Base-by-base conservation (phyloP, 2,329 filamentous ascomycete genomes). In the Colletotrichum tropicale region DNA sequence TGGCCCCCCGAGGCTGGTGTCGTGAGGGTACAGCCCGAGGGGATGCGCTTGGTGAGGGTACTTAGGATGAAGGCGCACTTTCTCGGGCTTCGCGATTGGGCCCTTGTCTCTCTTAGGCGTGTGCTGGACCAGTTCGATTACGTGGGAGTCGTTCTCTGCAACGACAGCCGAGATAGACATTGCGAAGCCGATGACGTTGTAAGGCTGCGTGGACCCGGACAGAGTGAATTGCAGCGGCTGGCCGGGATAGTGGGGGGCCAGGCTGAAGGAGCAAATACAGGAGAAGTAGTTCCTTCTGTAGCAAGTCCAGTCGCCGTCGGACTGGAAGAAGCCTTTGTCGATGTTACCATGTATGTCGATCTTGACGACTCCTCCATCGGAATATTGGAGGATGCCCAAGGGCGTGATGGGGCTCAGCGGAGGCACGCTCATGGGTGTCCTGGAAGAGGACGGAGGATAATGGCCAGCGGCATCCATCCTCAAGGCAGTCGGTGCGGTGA, bases 221-320 rank as follows among this genome's bases (percentile, higher is more conserved):
- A 88, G 82, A 81, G 88, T 88, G 86, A 93, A 85, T 48, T 90
- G 87, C 75, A 91, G 86, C 2, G 84, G 80, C n/a, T 85, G 81
- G n/a, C 83, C 85, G 2, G 86, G 84, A 68, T 85, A 86, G 74
- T 87, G 85, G 3, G 94, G 94, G 55, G 89, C 88, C 28, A 98
- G 86, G 15, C 90, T 90, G 84, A 93, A 98, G 5, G 94, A 95
- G 83, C 95, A 96, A 67, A 93, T 91, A 69, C 97, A 95, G 0
- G 94, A 93, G 82, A 98, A 97, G 85, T 98, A 98, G 83, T 98
- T 98, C 58, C 96, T 91, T 38, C 96, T 90, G 82, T 98, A 98
- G 85, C 96, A 98, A 0, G 96, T 98, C 95, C 95, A 98, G 80
- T 96, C 95, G 21, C 91, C 89, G 71, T 98, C 96, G 5, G 90